Conservation (phyloP, 2,329 filamentous ascomycete species). For the Neofusicoccum cordaticola region DNA sequence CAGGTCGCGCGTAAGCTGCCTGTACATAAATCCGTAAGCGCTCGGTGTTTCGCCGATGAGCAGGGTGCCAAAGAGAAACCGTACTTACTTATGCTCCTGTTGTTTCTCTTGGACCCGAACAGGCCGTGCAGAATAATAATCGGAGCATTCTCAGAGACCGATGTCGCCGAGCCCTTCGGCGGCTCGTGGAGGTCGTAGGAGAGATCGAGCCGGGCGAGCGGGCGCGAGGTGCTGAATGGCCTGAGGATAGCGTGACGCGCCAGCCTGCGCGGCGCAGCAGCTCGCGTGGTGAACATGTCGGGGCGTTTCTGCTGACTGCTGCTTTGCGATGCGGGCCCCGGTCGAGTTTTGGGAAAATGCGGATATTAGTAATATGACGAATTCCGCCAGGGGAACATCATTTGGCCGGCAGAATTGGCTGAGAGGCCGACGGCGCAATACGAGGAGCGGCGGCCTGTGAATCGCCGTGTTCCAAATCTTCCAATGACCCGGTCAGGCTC, state of each 20-base stretch:
- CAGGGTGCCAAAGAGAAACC: constrained; percentile 29
- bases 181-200: constrained; percentile 68
- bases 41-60: neutral
- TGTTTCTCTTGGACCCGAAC: constrained; percentile 95
- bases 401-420: neutral
- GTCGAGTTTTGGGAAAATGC: neutral
- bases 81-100: constrained; percentile 90
- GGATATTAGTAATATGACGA: constrained; percentile 9
- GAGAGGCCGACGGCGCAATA: neutral
- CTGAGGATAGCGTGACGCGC: neutral
- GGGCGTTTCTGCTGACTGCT: neutral
- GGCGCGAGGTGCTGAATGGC: constrained; percentile 12
- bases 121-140: constrained; percentile 90
- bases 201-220: constrained; percentile 37
- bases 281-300: constrained; percentile 5
- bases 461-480: neutral
- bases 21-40: constrained; percentile 35
- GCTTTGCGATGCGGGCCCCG: neutral
- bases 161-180: constrained; percentile 34
- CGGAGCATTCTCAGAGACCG: constrained; percentile 47
- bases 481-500: neutral
- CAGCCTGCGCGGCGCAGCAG: constrained; percentile 4
- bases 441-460: neutral
- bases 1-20: constrained; percentile 76
- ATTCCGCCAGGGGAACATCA: neutral